Base-by-base conservation (phyloP, 768 basidiomycete species). In the Russula virescens region DNA sequence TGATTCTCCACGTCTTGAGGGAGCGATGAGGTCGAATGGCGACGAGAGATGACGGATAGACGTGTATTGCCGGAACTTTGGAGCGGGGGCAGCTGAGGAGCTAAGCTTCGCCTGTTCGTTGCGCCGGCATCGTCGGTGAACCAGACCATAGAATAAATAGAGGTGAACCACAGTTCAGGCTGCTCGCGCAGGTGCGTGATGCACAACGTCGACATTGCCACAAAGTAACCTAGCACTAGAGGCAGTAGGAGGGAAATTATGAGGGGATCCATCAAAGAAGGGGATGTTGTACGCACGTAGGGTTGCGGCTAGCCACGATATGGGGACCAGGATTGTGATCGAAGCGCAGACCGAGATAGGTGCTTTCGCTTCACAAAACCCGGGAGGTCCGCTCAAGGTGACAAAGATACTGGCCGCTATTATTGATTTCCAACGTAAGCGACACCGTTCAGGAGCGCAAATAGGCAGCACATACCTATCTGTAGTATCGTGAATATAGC, bases 91-190 rank as follows among this genome's bases (percentile, higher is more conserved):
- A 68, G 38, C 47, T 66, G 62, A 43, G 68, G 58, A 51, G 2
- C 53, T 10, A 51, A 34, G 53, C 16, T 28, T 5, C 58, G 45
- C n/a, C 31, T 66, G 53, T 25, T 56, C 31, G n/a, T 31, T 16
- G 18, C 49, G 26, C 55, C 61, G 61, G 69, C 42, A 7, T 43
- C 56, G 3, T 57, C 62, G 61, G 70, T 46, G 69, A 86, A 89
- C 88, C 88, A 89, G 18, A 79, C 77, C 21, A 87, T 75, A 16
- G 74, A 70, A 63, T 80, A 80, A 38, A 88, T 71, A 11, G 80
- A 76, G 46, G 74, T 74, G 31, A 54, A 72, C 86, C 86, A 89
- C 58, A 89, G 74, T 48, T 74, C 72, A 10, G 80, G 76, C 64
- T 80, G 70, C 11, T 68, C 66, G 53, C 68, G 67, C 26, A 72